Evolutionary conservation across 1,284 basidiomycete genomes (phyloP).

Genomic region (Cronartium quercuum): DNA sequence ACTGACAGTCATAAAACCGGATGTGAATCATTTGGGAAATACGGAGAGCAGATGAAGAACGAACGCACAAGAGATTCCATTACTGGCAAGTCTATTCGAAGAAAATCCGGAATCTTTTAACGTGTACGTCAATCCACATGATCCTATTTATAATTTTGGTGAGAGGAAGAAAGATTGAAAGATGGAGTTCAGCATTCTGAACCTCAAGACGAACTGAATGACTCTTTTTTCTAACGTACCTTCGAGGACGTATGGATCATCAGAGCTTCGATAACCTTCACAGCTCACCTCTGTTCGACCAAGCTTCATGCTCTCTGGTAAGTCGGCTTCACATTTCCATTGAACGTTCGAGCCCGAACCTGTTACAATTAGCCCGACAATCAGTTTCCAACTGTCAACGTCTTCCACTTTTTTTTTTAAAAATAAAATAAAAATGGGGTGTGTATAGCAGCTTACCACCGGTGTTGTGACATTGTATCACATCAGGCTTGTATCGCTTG

Average conservation of each 20-base stretch:
- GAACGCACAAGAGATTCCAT: background rate
- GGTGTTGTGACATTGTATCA: constrained; percentile 72
- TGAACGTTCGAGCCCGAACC: constrained; percentile 29
- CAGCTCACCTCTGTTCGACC: constrained; percentile 77
- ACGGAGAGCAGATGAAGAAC: too few relatives aligned
- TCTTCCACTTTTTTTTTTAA: constrained; percentile 7
- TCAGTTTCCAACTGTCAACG: too few relatives aligned
- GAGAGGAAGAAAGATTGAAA: constrained; percentile 66
- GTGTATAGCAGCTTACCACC: constrained; percentile 55
- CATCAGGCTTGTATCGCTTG: constrained; percentile 67
- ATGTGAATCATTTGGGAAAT: too few relatives aligned
- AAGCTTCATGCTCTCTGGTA: constrained; percentile 70
- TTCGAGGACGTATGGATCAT: constrained; percentile 75
- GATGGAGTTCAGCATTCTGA: constrained; percentile 74
- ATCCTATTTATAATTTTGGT: constrained; percentile 44
- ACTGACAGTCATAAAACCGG: constrained; percentile 32
- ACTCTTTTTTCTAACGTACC: constrained; percentile 53
- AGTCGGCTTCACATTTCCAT: constrained; percentile 73
- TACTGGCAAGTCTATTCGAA: background rate
- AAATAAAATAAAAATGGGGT: background rate
- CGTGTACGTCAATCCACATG: constrained; percentile 43
- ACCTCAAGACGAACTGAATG: constrained; percentile 7
- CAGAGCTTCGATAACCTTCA: constrained; percentile 74
- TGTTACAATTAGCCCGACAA: background rate
- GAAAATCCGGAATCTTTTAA: constrained; percentile 1